Evolutionary conservation across 2,329 filamentous ascomycete species (phyloP).

Genomic region (Trichoderma aggressivum): DNA sequence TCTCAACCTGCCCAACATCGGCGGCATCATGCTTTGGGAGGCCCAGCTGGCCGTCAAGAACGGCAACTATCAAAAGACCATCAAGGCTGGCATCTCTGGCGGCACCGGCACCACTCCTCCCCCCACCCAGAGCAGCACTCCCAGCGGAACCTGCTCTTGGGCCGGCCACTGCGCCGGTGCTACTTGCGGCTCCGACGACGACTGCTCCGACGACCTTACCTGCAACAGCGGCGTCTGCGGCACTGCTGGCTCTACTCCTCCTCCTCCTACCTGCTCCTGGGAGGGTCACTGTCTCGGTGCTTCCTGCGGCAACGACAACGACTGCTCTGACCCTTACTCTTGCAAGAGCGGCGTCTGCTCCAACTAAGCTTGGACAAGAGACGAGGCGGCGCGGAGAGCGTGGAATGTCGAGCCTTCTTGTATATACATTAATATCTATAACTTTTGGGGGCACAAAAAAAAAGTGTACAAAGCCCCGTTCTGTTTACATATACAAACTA

Average conservation of each 20-base stretch:
- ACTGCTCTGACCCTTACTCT: constrained; percentile 14
- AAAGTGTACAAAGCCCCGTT: neutral
- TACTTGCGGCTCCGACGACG: constrained; percentile 6
- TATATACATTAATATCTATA: constrained; percentile 5
- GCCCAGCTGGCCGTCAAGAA: constrained; percentile 53
- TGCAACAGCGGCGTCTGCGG: constrained; percentile 20
- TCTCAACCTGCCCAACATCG: constrained; percentile 55
- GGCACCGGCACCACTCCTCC: neutral
- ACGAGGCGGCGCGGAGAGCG: neutral
- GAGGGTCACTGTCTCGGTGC: constrained; percentile 10
- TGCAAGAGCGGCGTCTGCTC: constrained; percentile 15
- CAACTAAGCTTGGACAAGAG: neutral
- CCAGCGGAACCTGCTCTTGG: constrained; percentile 20
- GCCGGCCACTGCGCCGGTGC: constrained; percentile 21
- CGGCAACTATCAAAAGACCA: constrained; percentile 40
- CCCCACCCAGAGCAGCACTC: neutral
- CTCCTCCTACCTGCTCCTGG: constrained; percentile 9
- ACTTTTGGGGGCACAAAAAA: neutral
- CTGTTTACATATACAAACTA: neutral
- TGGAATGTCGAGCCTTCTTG: neutral
- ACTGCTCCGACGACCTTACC: constrained; percentile 22
- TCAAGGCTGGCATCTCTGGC: constrained; percentile 13
- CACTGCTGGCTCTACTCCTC: neutral
- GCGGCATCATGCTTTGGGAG: constrained; percentile 67
- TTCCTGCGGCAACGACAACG: neutral